phyloP scores from a whole-genome alignment of 1,139 yeast genomes.

The Eremothecium sinecaudum region DNA sequence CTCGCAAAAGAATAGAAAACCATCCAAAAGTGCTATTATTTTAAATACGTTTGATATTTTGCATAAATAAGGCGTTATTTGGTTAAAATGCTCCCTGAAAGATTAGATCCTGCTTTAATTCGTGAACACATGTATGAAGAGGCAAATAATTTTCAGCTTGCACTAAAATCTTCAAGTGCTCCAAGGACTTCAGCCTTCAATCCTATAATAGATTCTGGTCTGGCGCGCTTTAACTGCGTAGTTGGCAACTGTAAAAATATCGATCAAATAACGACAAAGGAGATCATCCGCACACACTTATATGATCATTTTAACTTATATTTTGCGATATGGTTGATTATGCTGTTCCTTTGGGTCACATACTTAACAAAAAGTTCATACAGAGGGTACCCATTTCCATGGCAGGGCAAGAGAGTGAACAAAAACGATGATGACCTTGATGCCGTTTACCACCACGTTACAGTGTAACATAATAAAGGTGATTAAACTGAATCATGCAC shows the following conservation, averaged over 20 bases:
- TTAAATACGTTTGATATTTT: too few relatives aligned
- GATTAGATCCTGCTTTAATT: conserved; percentile 30
- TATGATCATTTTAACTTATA: conserved; percentile 20
- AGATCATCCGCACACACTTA: conserved; percentile 18
- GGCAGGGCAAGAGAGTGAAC: too few relatives aligned
- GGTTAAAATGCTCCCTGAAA: conserved; percentile 32
- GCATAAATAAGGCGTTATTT: too few relatives aligned
- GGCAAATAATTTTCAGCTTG: conserved; percentile 23
- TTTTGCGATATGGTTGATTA: conserved; percentile 12
- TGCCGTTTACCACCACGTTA: conserved; percentile 16
- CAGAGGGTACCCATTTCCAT: too few relatives aligned
- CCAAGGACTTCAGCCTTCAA: conserved; percentile 26
- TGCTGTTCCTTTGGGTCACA: conserved; percentile 15
- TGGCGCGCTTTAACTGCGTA: conserved; percentile 30
- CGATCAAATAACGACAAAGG: conserved; percentile 14
- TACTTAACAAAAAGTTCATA: conserved; percentile 2
- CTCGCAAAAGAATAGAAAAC: too few relatives aligned
- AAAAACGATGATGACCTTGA: conserved; percentile 13
- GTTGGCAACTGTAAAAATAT: conserved; percentile 19
- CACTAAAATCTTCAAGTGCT: conserved; percentile 23
- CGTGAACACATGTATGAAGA: conserved; percentile 32
- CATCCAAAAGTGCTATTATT: too few relatives aligned
- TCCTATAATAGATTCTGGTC: conserved; percentile 25
- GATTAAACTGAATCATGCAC: too few relatives aligned
- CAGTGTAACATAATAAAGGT: conserved; percentile 11